Evolutionary conservation across 2,329 filamentous ascomycete genomes (phyloP), one percentile per base, ranked within the genome.

Genomic region (Penicillium sp.): DNA sequence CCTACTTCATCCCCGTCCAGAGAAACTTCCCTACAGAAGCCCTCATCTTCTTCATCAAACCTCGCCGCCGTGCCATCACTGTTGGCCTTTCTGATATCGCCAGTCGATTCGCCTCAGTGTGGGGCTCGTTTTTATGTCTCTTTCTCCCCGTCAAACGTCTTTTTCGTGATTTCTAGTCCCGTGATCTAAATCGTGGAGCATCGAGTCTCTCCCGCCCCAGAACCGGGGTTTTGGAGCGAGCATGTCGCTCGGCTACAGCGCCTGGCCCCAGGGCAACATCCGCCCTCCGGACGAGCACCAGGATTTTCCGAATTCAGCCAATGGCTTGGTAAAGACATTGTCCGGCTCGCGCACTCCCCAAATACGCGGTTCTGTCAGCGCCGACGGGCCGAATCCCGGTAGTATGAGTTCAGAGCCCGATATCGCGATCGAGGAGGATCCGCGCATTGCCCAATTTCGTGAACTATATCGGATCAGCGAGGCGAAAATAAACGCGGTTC

Each of bases 381-480:
- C 72, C 54, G 70, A 72, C 56, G 71, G 74, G 51, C 68, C 65
- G 51, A 73, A 75, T 59, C 65, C 69, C 64, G 73, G 65, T 56
- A 70, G 69, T 66, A 66, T 71, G 69, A 69, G 69, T 68, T 69
- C 70, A 61, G 75, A 77, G 54, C 68, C 65, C 54, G 76, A 78
- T 62, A 67, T 83, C 69, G 72, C 76, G 62, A 75, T 85, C 61
- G 85, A 89, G 40, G 86, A 90, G 65, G 79, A 80, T 58, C 78
- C 82, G 66, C 84, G 75, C 62, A 68, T 86, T 69, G 77, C 81
- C 62, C 75, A 84, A 64, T 93, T 96, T 69, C 81, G 82, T 66
- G 82, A 88, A 47, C 74, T 90, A 45, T 95, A 87, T 76, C 81
- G 80, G 64, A 80, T 80, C 68, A 85, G 81, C 60, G 89, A 96